These are phyloP conservation scores for Mrakia gelida DNA, from an alignment of 768 basidiomycete genomes.

Conservation along the genomic window DNA sequence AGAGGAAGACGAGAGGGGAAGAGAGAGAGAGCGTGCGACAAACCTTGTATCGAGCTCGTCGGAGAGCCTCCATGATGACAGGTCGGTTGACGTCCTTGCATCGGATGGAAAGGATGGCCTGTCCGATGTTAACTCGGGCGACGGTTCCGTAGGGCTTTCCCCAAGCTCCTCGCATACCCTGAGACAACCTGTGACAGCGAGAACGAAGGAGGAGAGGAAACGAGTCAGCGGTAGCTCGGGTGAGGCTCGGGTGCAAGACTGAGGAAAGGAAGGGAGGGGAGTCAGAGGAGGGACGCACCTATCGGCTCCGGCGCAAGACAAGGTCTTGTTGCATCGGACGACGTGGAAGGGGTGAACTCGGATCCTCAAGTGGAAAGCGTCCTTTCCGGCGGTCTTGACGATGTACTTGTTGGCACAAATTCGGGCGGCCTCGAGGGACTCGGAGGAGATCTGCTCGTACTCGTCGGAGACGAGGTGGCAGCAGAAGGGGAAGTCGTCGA, in stretches of 20 bases:
- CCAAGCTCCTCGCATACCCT: slow-evolving; percentile 97
- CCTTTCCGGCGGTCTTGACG: slow-evolving; percentile 95
- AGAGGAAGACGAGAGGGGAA: no score
- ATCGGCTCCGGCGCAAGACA: slow-evolving; percentile 98
- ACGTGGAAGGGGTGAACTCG: slow-evolving; percentile 98
- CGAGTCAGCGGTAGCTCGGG: neutral
- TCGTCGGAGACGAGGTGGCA: slow-evolving; percentile 95
- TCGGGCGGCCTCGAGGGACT: slow-evolving; percentile 95
- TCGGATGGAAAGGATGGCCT: slow-evolving; percentile 86
- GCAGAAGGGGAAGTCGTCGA: slow-evolving; percentile 94
- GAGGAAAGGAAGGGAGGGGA: neutral
- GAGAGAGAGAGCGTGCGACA: slow-evolving; percentile 15
- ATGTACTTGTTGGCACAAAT: slow-evolving; percentile 99
- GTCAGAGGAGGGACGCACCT: slow-evolving; percentile 53
- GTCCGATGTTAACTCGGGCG: slow-evolving; percentile 94
- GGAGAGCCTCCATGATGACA: slow-evolving; percentile 93
- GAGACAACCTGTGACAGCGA: slow-evolving; percentile 40
- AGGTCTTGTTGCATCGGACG: slow-evolving; percentile 99
- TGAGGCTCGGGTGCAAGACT: slow-evolving; percentile 15
- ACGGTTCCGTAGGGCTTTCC: slow-evolving; percentile 78
- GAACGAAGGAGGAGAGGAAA: neutral
- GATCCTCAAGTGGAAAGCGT: slow-evolving; percentile 96
- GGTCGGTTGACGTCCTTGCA: slow-evolving; percentile 81
- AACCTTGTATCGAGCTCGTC: slow-evolving; percentile 91
- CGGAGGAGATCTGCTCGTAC: slow-evolving; percentile 92